Evolutionary conservation across 164 flowering plant genomes (phyloP).

Genomic region (Vitis rupestris): DNA sequence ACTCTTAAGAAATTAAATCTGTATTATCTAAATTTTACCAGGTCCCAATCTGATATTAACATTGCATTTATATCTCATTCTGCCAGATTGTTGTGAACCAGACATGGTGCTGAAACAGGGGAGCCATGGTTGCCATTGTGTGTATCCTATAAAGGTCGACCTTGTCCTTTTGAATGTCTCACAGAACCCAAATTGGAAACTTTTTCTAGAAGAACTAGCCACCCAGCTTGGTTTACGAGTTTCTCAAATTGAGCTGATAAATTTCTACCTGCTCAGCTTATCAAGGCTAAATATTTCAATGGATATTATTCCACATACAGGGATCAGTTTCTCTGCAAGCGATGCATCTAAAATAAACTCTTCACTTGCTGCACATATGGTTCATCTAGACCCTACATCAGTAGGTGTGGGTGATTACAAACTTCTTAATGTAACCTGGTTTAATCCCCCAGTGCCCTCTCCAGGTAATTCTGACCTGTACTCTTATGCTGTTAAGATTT

Average conservation of each 20-base stretch:
- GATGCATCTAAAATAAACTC: constrained; percentile 63
- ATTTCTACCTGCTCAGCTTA: constrained; percentile 66
- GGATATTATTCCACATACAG: constrained; percentile 84
- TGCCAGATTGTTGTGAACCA: constrained; percentile 77
- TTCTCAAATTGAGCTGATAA: constrained; percentile 77
- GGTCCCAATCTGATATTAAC: constrained; percentile 5
- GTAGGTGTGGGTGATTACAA: constrained; percentile 88
- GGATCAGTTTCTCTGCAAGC: constrained; percentile 67
- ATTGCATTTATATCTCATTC: constrained; percentile 5
- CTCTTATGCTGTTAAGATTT: neutral
- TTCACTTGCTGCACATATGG: constrained; percentile 63
- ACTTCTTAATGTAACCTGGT: constrained; percentile 90
- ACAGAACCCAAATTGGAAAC: constrained; percentile 69
- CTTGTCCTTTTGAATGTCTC: constrained; percentile 81
- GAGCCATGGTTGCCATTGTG: constrained; percentile 75
- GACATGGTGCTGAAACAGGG: constrained; percentile 73
- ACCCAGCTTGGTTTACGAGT: constrained; percentile 60
- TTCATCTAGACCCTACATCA: constrained; percentile 55
- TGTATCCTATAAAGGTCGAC: constrained; percentile 87
- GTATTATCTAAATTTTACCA: no score
- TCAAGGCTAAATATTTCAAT: constrained; percentile 80
- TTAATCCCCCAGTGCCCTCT: constrained; percentile 58
- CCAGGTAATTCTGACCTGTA: constrained; percentile 49
- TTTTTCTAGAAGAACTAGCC: constrained; percentile 70
- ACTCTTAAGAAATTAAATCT: neutral